Base-by-base conservation (phyloP, 805 yeast species). In the Saccharomycopsis guyanensis region DNA sequence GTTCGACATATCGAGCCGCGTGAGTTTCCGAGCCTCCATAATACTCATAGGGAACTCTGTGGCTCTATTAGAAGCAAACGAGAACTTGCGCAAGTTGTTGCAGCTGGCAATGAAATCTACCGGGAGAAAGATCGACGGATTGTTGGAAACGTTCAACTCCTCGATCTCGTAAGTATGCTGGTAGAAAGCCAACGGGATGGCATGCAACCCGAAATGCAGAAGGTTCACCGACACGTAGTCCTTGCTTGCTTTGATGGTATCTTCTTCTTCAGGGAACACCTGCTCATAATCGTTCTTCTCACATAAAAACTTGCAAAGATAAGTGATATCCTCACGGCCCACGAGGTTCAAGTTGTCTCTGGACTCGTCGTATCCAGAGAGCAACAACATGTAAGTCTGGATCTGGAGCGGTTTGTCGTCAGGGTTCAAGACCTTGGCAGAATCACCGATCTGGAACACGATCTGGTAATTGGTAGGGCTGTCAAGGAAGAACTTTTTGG, bases 81-180 rank as follows among this genome's bases (percentile, higher is more conserved):
- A 72, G 51, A 88, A 69, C 44, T 76, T 74, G 23, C 75, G 71
- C 56, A 88, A 68, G 57, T 85, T 85, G 35, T 78, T 73, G 54
- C 95, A 86, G 20, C 82, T 64, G 42, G 66, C 76, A 56, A 89
- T 79, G 59, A 89, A 89, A 58, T 88, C 96, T 46, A 78, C 66
- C 0, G 97, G 95, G 29, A 89, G 68, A 49, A 80, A 77, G 44
- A 91, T 81, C 15, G 94, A 83, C 3, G 96, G 95, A 59, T 89
- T 89, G 52, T 82, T 78, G 2, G 94, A 83, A 6, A 87, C 86
- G 61, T 89, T 91, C 51, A 89, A 69, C 51, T 80, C 72, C 55
- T 83, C 84, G 48, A 89, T 86, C 52, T 86, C 91, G 46, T 81
- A 75, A 0, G 95, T 85, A 50, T 78, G 85, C 55, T 78, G 84